These are phyloP conservation scores for Aechmea fasciata DNA, from an alignment of 176 grass and related monocot species.

Conservation along the genomic window DNA sequence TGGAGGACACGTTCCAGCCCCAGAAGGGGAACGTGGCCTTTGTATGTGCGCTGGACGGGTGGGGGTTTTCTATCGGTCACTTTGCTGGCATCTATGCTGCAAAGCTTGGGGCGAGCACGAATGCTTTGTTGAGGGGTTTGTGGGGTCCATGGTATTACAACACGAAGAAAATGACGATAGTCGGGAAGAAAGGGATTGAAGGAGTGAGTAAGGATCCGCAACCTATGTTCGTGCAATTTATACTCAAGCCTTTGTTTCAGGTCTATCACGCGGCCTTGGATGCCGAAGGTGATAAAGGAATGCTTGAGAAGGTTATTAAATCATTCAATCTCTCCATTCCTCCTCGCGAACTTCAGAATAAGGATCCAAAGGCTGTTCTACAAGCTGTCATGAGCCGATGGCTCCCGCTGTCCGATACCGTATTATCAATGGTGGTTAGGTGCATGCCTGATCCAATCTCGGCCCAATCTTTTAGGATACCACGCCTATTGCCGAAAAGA, in stretches of 20 bases:
- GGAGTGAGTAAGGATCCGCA: constrained; percentile 36
- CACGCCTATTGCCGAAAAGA: constrained; percentile 53
- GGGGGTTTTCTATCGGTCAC: constrained; percentile 74
- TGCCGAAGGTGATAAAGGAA: constrained; percentile 29
- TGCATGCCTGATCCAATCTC: constrained; percentile 66
- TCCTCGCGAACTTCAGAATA: constrained; percentile 52
- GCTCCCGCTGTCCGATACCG: constrained; percentile 59
- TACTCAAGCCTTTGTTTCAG: constrained; percentile 63
- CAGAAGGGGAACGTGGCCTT: constrained; percentile 89
- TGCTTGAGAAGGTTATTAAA: constrained; percentile 36
- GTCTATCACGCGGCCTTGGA: constrained; percentile 41
- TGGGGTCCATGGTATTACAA: constrained; percentile 70
- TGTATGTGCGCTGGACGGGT: constrained; percentile 73
- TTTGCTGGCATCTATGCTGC: constrained; percentile 54
- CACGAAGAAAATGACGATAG: constrained; percentile 55
- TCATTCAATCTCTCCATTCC: constrained; percentile 44
- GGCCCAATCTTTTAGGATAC: constrained; percentile 45
- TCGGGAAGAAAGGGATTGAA: constrained; percentile 64
- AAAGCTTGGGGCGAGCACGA: constrained; percentile 29
- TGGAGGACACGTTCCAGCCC: constrained; percentile 72
- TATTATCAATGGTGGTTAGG: constrained; percentile 70
- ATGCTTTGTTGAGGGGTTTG: constrained; percentile 55
- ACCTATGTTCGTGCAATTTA: constrained; percentile 80
- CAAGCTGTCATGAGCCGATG: constrained; percentile 73
- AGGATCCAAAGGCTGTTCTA: constrained; percentile 48